Conservation (phyloP, 768 basidiomycete species). For the Gloeostereum incarnatum region DNA sequence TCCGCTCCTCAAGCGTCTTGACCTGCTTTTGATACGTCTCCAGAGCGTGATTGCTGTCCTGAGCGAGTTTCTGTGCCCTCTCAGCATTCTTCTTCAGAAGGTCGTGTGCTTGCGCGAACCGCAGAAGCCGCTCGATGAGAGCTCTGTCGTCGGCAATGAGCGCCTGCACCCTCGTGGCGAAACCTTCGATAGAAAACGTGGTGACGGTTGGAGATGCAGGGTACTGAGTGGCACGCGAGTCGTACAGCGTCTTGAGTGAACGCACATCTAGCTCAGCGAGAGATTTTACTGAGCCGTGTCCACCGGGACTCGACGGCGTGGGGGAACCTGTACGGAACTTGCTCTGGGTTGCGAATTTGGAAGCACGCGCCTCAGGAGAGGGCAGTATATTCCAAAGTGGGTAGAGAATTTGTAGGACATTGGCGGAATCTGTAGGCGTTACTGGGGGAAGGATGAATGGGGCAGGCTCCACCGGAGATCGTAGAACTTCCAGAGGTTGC, state of each 20-base stretch:
- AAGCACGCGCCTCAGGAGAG: constrained; percentile 72
- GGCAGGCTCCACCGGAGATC: no score
- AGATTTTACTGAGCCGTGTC: constrained; percentile 29
- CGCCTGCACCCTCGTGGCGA: constrained; percentile 69
- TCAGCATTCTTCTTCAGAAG: constrained; percentile 89
- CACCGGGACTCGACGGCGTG: constrained; percentile 25
- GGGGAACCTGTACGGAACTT: constrained; percentile 42
- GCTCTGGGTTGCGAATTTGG: constrained; percentile 42
- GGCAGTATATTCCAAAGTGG: constrained; percentile 80
- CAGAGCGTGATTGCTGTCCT: constrained; percentile 68
- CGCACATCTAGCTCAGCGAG: constrained; percentile 83
- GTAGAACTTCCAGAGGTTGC: no score
- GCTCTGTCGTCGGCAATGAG: constrained; percentile 77
- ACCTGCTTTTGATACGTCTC: constrained; percentile 92
- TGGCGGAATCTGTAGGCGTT: constrained; percentile 35
- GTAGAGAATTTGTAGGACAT: constrained; percentile 52
- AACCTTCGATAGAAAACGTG: constrained; percentile 64
- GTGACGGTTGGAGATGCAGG: constrained; percentile 8
- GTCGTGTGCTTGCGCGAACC: constrained; percentile 86
- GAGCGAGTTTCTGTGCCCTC: constrained; percentile 82
- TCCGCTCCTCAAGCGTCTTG: constrained; percentile 67
- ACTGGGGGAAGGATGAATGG: constrained; percentile 15
- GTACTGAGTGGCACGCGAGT: constrained; percentile 20
- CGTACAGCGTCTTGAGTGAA: constrained; percentile 76
- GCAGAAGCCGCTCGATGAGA: constrained; percentile 74